phyloP scores from a whole-genome alignment of 331 rosid genomes.

The Stylosanthes scabra region DNA sequence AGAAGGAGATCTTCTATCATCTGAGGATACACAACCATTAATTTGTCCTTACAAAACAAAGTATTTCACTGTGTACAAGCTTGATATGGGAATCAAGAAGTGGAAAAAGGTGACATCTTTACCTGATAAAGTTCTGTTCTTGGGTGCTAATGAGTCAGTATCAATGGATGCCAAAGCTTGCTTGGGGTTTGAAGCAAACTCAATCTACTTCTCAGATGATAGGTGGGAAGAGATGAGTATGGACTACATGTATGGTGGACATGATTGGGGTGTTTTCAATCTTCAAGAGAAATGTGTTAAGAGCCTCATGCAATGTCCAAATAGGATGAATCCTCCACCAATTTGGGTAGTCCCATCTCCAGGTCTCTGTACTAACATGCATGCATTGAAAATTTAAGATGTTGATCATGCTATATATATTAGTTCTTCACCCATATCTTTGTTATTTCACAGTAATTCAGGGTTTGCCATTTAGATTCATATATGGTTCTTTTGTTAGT shows the following conservation, averaged over 20 bases:
- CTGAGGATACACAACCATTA: slow-evolving; percentile 1
- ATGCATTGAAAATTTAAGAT: neutral
- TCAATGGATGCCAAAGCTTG: neutral
- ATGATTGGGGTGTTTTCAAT: slow-evolving; percentile 32
- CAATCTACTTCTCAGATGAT: slow-evolving; percentile 34
- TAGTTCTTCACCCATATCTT: neutral
- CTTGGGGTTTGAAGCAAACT: neutral
- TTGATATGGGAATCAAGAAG: neutral
- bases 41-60: slow-evolving; percentile 39
- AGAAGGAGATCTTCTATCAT: slow-evolving; percentile 9
- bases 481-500: neutral
- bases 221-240: slow-evolving; percentile 28
- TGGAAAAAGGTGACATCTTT: slow-evolving; percentile 27
- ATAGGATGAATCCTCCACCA: slow-evolving; percentile 24
- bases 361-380: neutral
- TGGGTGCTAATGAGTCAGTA: slow-evolving; percentile 24
- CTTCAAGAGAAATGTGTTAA: slow-evolving; percentile 3
- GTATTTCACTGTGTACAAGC: slow-evolving; percentile 22
- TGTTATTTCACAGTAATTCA: neutral
- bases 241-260: slow-evolving; percentile 30
- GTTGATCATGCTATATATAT: neutral
- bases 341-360: slow-evolving; percentile 23
- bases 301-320: neutral
- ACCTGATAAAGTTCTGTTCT: slow-evolving; percentile 21
- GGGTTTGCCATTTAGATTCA: neutral